Conservation (phyloP, 2,329 filamentous ascomycete genomes). For the Graphium sp. region DNA sequence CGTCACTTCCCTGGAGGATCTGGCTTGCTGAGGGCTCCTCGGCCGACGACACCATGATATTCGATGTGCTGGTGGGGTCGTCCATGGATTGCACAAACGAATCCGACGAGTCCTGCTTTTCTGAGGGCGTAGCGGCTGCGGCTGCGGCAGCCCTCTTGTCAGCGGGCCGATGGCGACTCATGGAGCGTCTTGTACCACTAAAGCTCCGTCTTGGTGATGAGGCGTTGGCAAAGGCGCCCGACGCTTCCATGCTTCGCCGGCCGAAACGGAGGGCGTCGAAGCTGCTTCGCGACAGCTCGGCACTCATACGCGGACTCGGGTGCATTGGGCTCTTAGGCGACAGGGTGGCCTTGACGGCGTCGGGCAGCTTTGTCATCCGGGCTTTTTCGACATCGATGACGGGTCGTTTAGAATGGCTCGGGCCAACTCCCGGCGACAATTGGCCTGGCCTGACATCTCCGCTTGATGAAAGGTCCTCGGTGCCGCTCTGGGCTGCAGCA, state of each 20-base stretch:
- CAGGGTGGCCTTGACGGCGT: conserved; percentile 45
- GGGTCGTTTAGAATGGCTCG: conserved; percentile 7
- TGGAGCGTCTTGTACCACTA: conserved; percentile 38
- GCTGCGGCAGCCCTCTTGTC: conserved; percentile 13
- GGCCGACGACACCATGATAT: conserved; percentile 47
- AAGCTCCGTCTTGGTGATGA: conserved; percentile 43
- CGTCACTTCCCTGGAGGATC: conserved; percentile 72
- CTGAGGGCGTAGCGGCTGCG: conserved; percentile 21
- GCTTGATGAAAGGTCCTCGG: too few species aligned
- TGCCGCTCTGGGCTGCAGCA: too few species aligned
- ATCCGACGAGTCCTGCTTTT: conserved; percentile 48
- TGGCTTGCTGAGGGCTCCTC: conserved; percentile 82
- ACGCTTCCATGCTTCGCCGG: conserved; percentile 36
- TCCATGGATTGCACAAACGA: conserved; percentile 64
- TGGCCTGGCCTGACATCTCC: too few species aligned
- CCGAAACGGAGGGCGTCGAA: conserved; percentile 33
- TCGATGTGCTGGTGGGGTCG: conserved; percentile 58
- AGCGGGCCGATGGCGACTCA: conserved; percentile 26
- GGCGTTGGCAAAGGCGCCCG: conserved; percentile 20
- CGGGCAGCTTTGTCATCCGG: conserved; percentile 25
- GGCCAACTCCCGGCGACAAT: too few species aligned
- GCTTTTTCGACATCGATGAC: conserved; percentile 9
- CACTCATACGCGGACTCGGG: conserved; percentile 36
- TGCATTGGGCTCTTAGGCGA: conserved; percentile 24
- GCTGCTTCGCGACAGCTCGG: conserved; percentile 32